Conservation (phyloP, 2,329 filamentous ascomycete species). For the Ceratocystis destructans region DNA sequence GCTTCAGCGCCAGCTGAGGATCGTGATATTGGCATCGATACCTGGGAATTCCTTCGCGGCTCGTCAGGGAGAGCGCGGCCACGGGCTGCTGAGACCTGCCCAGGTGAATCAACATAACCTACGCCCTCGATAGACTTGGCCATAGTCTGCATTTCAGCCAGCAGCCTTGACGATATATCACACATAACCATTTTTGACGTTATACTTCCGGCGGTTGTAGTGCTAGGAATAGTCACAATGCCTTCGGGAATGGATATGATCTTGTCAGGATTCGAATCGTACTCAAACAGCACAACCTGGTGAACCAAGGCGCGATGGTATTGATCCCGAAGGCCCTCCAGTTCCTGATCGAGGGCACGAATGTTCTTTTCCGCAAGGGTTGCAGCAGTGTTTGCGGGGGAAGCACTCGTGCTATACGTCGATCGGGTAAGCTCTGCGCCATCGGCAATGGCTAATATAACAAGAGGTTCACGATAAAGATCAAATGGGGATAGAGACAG, state of each 20-base stretch:
- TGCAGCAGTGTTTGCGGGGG: conserved; percentile 10
- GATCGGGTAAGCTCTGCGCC: conserved; percentile 51
- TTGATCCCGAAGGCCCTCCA: conserved; percentile 56
- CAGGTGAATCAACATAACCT: conserved; percentile 66
- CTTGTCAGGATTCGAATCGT: conserved; percentile 35
- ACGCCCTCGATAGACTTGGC: conserved; percentile 60
- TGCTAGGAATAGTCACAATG: conserved; percentile 56
- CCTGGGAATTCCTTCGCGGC: conserved; percentile 43
- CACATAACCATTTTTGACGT: conserved; percentile 65
- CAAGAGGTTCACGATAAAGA: conserved; percentile 69
- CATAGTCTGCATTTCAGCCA: conserved; percentile 62
- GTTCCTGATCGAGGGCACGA: conserved; percentile 47
- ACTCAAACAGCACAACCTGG: conserved; percentile 69
- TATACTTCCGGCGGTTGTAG: conserved; percentile 45
- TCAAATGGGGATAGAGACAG: conserved; percentile 77
- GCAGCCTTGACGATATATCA: conserved; percentile 57
- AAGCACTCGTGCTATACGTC: conserved; percentile 35
- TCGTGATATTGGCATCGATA: conserved; percentile 32
- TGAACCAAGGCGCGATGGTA: conserved; percentile 67
- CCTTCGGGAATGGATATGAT: conserved; percentile 49
- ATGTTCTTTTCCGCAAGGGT: conserved; percentile 40
- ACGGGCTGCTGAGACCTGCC: conserved; percentile 30
- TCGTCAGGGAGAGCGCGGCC: conserved; percentile 22
- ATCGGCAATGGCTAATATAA: conserved; percentile 75
- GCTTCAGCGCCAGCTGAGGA: conserved; percentile 41